Evolutionary conservation across 495 filamentous ascomycete genomes (phyloP), one percentile per base, ranked within the genome.

Genomic region (Aspergillus taichungensis): DNA sequence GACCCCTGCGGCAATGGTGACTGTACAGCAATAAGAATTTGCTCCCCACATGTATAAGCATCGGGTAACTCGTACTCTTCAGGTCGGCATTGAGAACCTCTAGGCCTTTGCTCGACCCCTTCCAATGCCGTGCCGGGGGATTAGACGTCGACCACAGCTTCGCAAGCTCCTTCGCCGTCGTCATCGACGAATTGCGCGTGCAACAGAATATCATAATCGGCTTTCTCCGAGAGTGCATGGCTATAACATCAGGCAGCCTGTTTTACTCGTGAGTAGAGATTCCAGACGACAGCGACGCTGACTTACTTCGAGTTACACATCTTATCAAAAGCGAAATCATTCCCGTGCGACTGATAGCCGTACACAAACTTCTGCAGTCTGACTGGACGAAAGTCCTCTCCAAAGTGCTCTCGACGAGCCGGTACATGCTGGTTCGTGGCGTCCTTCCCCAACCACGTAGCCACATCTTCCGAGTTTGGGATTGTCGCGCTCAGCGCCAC

Each of bases 161-260:
- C 12, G 81, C 78, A 29, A 98, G 75, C 40, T 79, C 57, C 35
- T 79, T 80, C 11, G 92, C 89, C 4, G 92, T 96, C 13, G 60
- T 61, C 28, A 85, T 77, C 36, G 85, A 82, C 3, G 88, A 87
- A 45, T 83, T 85, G 32, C 89, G 69, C 0, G 89, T 95, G 56
- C 83, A 85, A 56, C 92, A 96, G 59, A 98, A 98, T 4, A 98
- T 67, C 74, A 98, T 86, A 13, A 92, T 88, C 0, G 92, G 90
- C 55, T 95, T 96, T 49, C 72, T 71, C 12, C 79, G 71, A 0
- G 85, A 83, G 63, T 94, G 85, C 42, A 78, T 85, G 3, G 73
- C 62, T 30, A 98, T 84, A n/a, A 96, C 54, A 6, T 77, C 73
- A 1, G 82, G 77, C 14, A 98, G 73, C 55, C 79, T 83, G 24